phyloP scores from a whole-genome alignment of 2,329 filamentous ascomycete species.

The Alternaria burnsii region DNA sequence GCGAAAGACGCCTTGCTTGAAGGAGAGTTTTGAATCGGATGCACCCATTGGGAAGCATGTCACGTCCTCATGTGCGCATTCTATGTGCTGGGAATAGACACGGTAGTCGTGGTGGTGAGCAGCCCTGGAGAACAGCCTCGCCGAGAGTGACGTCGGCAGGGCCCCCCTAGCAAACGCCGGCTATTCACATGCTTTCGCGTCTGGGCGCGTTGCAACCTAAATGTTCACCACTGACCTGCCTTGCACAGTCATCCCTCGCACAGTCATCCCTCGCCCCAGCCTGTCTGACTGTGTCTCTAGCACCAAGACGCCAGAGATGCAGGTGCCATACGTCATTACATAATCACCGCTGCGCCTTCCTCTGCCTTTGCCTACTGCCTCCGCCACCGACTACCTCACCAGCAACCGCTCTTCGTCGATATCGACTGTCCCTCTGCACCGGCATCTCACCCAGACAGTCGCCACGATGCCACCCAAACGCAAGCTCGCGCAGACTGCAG shows the following conservation, averaged over 20 bases:
- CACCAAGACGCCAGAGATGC: background rate
- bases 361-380: background rate
- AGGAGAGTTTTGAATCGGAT: slow-evolving; percentile 97
- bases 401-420: background rate
- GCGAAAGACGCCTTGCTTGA: slow-evolving; percentile 97
- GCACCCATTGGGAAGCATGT: slow-evolving; percentile 77
- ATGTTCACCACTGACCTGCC: background rate
- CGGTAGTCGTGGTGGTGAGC: slow-evolving; percentile 1
- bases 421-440: background rate
- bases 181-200: slow-evolving; percentile 36
- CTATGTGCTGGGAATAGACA: slow-evolving; percentile 5
- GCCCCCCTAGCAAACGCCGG: slow-evolving; percentile 11
- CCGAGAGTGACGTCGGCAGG: slow-evolving; percentile 30
- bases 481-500: slow-evolving; percentile 51
- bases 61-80: slow-evolving; percentile 39
- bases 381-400: background rate
- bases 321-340: slow-evolving; percentile 20
- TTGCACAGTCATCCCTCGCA: background rate
- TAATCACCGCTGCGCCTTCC: slow-evolving; percentile 11
- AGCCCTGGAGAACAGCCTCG: slow-evolving; percentile 11
- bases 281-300: background rate
- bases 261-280: background rate
- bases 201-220: slow-evolving; percentile 4
- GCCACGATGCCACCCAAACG: slow-evolving; percentile 56
- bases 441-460: background rate